phyloP scores from a whole-genome alignment of 1,139 yeast genomes.

The Geotrichum phurueaensis region DNA sequence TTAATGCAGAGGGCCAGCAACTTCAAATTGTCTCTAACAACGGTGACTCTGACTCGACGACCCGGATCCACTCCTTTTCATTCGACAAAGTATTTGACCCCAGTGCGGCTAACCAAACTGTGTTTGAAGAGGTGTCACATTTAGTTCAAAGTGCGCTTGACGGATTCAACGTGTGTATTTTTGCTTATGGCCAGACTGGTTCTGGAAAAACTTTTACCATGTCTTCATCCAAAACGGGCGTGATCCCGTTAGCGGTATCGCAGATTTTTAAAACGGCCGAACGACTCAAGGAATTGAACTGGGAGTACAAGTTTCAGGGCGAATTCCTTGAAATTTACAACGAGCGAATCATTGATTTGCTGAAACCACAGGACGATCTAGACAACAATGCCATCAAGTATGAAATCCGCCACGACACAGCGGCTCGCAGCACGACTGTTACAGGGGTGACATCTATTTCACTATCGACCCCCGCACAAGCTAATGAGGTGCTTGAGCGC shows the following conservation, averaged over 20 bases:
- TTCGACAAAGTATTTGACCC: conserved; percentile 77
- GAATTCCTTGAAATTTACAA: conserved; percentile 88
- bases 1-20: conserved; percentile 49
- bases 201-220: conserved; percentile 35
- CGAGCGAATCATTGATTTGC: conserved; percentile 68
- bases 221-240: conserved; percentile 59
- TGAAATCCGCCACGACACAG: conserved; percentile 71
- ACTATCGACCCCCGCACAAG: conserved; percentile 47
- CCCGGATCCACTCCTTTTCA: conserved; percentile 44
- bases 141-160: conserved; percentile 83
- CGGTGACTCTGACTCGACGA: conserved; percentile 24
- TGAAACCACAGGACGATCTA: conserved; percentile 34
- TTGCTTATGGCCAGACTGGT: conserved; percentile 36
- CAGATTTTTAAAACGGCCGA: conserved; percentile 63
- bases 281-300: conserved; percentile 49
- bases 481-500: conserved; percentile 44
- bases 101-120: conserved; percentile 47
- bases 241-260: conserved; percentile 70
- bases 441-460: conserved; percentile 52
- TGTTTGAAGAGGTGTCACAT: conserved; percentile 83
- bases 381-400: conserved; percentile 38
- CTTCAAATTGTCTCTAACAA: conserved; percentile 25
- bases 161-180: conserved; percentile 45
- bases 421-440: conserved; percentile 47
- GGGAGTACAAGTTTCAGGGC: conserved; percentile 63